Base-by-base conservation (phyloP, 2,329 filamentous ascomycete genomes). In the Colletotrichum zoysiae region DNA sequence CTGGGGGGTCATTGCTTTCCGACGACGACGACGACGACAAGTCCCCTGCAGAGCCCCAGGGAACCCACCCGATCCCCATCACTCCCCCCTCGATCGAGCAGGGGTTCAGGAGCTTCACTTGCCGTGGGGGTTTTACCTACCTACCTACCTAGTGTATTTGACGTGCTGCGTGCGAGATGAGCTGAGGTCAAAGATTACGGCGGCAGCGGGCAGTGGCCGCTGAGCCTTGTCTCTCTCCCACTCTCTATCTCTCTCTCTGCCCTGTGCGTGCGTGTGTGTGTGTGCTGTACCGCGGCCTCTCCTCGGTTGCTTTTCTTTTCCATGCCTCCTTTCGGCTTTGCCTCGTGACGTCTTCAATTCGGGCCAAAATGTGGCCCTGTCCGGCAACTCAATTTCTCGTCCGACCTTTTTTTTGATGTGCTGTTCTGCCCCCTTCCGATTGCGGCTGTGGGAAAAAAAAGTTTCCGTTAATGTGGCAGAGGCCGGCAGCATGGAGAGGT, bases 61-160 rank as follows among this genome's bases (percentile, higher is more conserved):
- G 69, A 71, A 71, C 69, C 69, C 69, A 71, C 69, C 51, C 65
- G 69, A 71, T 69, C 69, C 65, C 69, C 69, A 71, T 71, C 65
- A 69, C 64, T 71, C 69, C 69, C 69, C 65, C 55, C 59, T 71
- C 69, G 69, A 71, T 71, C 69, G 65, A 59, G 40, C 65, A 71
- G 55, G 65, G 69, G 56, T 42, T 55, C 57, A 59, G 58, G 65
- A 71, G 69, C 69, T 71, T 69, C 61, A 61, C 50, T 66, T 71
- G 69, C 59, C 69, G 69, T 71, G 69, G 69, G 69, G 69, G 55
- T 55, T 30, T 30, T n/a, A n/a, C n/a, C n/a, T n/a, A n/a, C n/a
- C n/a, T n/a, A n/a, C n/a, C n/a, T n/a, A n/a, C n/a, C n/a, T 30
- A 30, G 26, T 30, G 26, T 23, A 6, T 18, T 62, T 71, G 69